A percentile compares a stretch with the other conserved stretches of the same genome.
These are phyloP conservation scores for Crinitomyces ghanaensis DNA, from an alignment of 805 yeast genomes.

Conservation along the genomic window DNA sequence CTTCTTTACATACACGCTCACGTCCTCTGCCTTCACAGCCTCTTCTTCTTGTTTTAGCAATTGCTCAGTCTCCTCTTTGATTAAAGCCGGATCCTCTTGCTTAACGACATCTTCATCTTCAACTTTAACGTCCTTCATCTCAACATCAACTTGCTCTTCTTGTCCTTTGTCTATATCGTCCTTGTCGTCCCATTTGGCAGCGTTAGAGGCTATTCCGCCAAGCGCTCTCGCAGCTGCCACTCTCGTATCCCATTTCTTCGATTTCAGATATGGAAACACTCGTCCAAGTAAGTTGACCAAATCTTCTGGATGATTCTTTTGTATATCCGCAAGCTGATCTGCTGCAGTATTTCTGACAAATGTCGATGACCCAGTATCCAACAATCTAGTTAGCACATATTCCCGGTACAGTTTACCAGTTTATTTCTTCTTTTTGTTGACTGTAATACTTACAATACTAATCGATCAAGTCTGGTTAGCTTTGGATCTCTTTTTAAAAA, in stretches of 20 bases:
- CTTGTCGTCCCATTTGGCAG: constrained; percentile 79
- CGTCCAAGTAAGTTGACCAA: constrained; percentile 70
- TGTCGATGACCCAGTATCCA: constrained; percentile 92
- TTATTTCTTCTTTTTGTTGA: background rate
- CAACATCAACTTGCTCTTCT: constrained; percentile 3
- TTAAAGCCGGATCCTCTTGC: too few species aligned
- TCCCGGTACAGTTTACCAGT: background rate
- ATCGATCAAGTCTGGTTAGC: constrained; percentile 39
- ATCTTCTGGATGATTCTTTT: constrained; percentile 91
- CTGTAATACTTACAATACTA: constrained; percentile 36
- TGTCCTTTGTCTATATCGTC: constrained; percentile 22
- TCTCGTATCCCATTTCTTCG: constrained; percentile 91
- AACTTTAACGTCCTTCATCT: background rate
- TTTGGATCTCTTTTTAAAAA: background rate
- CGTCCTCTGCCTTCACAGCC: background rate
- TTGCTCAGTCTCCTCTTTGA: constrained; percentile 10
- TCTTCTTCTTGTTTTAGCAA: constrained; percentile 1
- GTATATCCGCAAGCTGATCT: constrained; percentile 88
- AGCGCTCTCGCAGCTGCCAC: constrained; percentile 89
- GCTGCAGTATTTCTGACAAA: constrained; percentile 94
- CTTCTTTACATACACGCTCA: too few species aligned
- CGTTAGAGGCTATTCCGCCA: constrained; percentile 80
- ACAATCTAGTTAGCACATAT: constrained; percentile 15
- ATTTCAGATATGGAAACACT: constrained; percentile 78
- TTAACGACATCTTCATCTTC: too few species aligned